Evolutionary conservation across 352 stramenopile genomes (phyloP), one percentile per base, ranked within the genome.

Genomic region (Pythium dissotocum): DNA sequence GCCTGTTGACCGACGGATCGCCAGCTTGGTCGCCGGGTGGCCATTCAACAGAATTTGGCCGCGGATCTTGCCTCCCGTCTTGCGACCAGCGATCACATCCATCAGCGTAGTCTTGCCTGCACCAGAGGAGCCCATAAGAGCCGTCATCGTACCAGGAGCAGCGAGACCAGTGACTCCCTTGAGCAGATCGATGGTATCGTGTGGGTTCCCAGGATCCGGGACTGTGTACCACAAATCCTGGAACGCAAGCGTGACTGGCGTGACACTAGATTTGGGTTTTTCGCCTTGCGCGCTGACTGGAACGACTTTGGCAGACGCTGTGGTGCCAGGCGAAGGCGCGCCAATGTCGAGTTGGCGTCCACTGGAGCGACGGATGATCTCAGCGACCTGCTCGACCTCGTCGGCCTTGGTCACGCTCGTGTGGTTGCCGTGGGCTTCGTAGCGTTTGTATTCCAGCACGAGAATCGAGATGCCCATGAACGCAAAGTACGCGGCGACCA

Each of bases 41-140:
- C 95, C 94, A 71, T 98, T 98, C 8, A 98, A 61, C 12, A 85
- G 69, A 55, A 98, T 89, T 12, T 96, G 53, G 30, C 94, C 94
- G 35, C 73, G 73, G 58, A 98, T 90, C 16, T 61, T 78, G 26
- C 95, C 95, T 18, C 79, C 80, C 7, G 80, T 94, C 75, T 98
- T 98, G 52, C 95, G 79, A n/a, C 95, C 77, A 10, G 94, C 90
- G 55, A 99, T 91, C 9, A 98, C 93, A 73, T 98, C 93, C 71
- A 98, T 91, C 7, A 98, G 78, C 4, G 95, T 98, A 12, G 94
- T 98, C 75, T 98, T 98, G 1, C 94, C 92, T 42, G 89, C 85
- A 46, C 88, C 87, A 2, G 76, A 83, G 4, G 77, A 77, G 3
- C 85, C 85, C 79, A 91, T 90, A n/a, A 94, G 63, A 0, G 84